Evolutionary conservation across 169 alveolate genomes (phyloP), one percentile per base, ranked within the genome.

Genomic region (Eimeria acervulina): DNA sequence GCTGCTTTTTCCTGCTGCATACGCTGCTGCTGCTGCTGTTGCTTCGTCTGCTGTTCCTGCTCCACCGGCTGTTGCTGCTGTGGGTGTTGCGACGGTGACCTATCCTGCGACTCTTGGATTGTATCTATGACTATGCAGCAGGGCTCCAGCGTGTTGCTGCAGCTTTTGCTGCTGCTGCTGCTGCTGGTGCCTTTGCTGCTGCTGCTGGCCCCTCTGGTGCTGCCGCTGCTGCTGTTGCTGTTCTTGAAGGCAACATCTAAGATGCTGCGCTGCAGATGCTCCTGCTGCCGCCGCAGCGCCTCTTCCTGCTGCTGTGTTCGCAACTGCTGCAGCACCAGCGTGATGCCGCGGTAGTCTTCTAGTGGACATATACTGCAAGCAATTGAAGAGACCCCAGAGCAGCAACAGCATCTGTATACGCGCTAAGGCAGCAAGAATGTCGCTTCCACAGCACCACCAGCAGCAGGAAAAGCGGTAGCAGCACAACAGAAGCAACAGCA

Each of bases 251-350:
- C 70, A 5, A 15, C 76, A 4, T 26, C 47, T 17, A 51, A 52
- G 44, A 83, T 33, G 33, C 61, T 44, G 47, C 74, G 91, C 52
- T 83, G 91, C 15, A 83, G 51, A 23, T 52, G 70, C 47, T 83
- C 74, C 91, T 83, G 91, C 76, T 83, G 91, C 74, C 38, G 70
- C 44, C 91, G 44, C 76, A 83, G 74, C 36, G 91, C 74, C 47
- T 51, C 91, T 52, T 83, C 91, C 91, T 51, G 91, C 76, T 52
- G 91, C 91, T 83, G 76, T 28, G 91, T 83, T 52, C 91, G 91
- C 91, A 83, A 76, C 91, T 83, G 91, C 74, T 83, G 91, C 76
- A 83, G 91, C 70, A 83, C 74, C 55, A 83, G 74, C 47, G 91
- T 83, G 47, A 83, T 83, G 42, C 91, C 91, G 76, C 91, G 91